A percentile compares a stretch with the other conserved stretches of the same genome.
Evolutionary conservation across 257 asterid species (phyloP).

Genomic region (Lycium barbarum): DNA sequence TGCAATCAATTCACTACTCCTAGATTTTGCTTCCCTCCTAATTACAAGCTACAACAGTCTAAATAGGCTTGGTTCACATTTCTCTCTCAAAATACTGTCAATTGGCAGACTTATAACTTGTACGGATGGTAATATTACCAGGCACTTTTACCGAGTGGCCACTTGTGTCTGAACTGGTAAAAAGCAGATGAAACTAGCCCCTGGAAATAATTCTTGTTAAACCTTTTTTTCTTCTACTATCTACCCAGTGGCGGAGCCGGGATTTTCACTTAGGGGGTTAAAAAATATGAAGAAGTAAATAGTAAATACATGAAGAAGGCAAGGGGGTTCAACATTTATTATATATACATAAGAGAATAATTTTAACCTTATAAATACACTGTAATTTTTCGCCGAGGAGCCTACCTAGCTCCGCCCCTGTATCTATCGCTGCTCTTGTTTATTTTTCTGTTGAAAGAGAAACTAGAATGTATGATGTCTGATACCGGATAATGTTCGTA

Average conservation of each 20-base stretch:
- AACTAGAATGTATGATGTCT: background rate
- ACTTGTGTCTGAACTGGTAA: background rate
- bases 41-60: background rate
- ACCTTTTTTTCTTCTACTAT: background rate
- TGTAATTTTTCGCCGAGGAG: too few species aligned
- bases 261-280: too few species aligned
- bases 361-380: too few species aligned
- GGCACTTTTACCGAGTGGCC: background rate
- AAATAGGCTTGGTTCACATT: background rate
- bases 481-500: background rate
- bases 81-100: slow-evolving; percentile 17
- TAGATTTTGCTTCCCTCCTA: background rate
- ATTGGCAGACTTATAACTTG: background rate
- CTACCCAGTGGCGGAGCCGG: too few species aligned
- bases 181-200: background rate
- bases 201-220: background rate
- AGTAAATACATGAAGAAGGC: too few species aligned
- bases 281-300: too few species aligned
- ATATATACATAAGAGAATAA: too few species aligned
- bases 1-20: background rate
- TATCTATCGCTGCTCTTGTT: background rate
- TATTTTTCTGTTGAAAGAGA: background rate
- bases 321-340: too few species aligned
- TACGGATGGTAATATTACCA: background rate
- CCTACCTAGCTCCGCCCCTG: too few species aligned